phyloP scores from a whole-genome alignment of 805 yeast species.

The Myxozyma kluyveri region DNA sequence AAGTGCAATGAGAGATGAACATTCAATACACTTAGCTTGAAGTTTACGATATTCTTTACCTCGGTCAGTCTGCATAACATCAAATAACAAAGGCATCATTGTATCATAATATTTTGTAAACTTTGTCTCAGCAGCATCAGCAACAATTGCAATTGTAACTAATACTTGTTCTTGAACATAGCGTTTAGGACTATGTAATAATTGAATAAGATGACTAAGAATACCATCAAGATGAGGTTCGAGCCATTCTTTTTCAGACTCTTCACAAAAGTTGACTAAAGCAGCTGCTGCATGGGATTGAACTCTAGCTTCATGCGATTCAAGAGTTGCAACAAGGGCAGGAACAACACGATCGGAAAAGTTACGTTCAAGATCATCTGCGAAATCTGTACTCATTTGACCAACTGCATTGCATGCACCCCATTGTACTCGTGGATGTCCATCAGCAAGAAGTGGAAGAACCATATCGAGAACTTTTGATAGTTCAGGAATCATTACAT shows the following conservation, averaged over 20 bases:
- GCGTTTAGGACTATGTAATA: constrained; percentile 80
- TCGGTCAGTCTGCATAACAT: constrained; percentile 70
- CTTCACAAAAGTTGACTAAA: constrained; percentile 89
- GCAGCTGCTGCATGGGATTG: constrained; percentile 99
- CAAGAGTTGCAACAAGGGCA: constrained; percentile 77
- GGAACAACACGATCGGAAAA: constrained; percentile 80
- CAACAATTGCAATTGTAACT: constrained; percentile 94
- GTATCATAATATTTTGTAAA: constrained; percentile 92
- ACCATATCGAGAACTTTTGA: constrained; percentile 80
- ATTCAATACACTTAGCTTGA: constrained; percentile 92
- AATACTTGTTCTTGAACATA: constrained; percentile 97
- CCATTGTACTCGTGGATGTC: constrained; percentile 92
- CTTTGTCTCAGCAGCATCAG: constrained; percentile 89
- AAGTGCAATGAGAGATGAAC: constrained; percentile 87
- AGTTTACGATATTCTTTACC: constrained; percentile 74
- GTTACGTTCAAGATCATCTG: constrained; percentile 70
- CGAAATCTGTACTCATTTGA: constrained; percentile 94
- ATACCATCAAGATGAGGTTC: constrained; percentile 91
- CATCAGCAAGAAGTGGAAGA: constrained; percentile 77
- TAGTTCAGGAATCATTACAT: constrained; percentile 76
- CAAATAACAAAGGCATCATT: constrained; percentile 81
- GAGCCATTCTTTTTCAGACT: constrained; percentile 77
- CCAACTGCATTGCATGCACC: constrained; percentile 97
- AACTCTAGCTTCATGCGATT: constrained; percentile 76
- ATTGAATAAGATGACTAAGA: constrained; percentile 66